Base-by-base conservation (phyloP, 1,284 basidiomycete genomes). In the Pseudozyma thailandica region DNA sequence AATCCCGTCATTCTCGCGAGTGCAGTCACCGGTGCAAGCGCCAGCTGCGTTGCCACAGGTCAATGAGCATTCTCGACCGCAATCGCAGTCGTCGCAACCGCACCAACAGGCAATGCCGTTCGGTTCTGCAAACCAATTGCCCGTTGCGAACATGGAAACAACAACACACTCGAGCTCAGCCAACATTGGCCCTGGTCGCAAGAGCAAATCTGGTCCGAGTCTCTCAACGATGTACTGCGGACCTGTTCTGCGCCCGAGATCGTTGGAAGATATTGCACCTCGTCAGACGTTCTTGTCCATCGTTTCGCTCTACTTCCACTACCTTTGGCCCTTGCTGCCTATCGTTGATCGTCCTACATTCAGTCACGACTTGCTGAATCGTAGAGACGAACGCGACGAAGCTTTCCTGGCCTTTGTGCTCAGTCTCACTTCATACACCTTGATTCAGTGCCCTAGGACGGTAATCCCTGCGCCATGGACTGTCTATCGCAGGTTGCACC, bases 241-340 rank as follows among this genome's bases (percentile, higher is more conserved):
- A 3, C 65, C 73, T 16, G 54, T 73, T 27, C 21, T 71, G n/a
- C 54, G 64, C 4, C 75, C 75, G 2, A 57, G 72, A 41, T 75
- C 59, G 31, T 53, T 77, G 15, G 72, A 74, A 48, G 72, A 77
- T 47, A 56, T 77, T 28, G 75, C 75, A 2, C 75, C 72, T 3
- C 54, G 72, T 21, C 69, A 72, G 55, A 74, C 69, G 1, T 77
- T 77, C 50, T 39, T 77, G 18, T 60, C 68, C 4, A 55, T 75
- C 41, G 42, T 75, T 23, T 61, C 63, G 27, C 60, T 77, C 38
- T 77, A 77, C 51, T 75, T 69, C 41, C 62, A 70, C 51, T 64
- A 74, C 46, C 61, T 77, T 6, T 77, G 66, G 60, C 72, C 75
- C 1, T 41, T 75, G 42, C 42, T 75, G 18, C 75, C 75, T 18